Conservation (phyloP, 192 early-diverging fungal genomes). For the Phlyctochytrium bullatum region DNA sequence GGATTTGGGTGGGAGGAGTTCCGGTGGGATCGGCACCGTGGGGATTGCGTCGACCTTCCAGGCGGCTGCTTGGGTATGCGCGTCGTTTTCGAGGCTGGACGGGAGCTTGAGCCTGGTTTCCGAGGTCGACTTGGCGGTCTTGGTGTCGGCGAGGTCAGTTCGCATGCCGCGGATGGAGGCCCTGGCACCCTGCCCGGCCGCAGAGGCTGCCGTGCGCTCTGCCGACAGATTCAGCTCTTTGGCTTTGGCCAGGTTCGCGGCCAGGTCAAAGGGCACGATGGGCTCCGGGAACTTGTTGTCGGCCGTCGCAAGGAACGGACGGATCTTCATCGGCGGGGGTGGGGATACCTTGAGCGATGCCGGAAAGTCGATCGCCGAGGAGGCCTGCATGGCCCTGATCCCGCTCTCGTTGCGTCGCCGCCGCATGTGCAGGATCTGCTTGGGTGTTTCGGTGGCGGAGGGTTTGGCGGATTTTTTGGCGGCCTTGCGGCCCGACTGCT, state of each 20-base stretch:
- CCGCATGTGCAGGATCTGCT: neutral
- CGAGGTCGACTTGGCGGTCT: neutral
- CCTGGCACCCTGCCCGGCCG: neutral
- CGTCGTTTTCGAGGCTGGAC: too few relatives aligned
- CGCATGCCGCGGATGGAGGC: neutral
- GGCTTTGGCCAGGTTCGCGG: neutral
- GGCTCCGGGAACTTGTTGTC: neutral
- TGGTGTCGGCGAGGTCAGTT: neutral
- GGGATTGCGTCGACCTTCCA: neutral
- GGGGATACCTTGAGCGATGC: neutral
- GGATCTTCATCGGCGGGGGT: neutral
- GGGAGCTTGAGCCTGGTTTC: constrained; percentile 1
- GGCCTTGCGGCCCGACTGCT: neutral
- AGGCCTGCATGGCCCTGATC: neutral
- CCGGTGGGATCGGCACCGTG: neutral
- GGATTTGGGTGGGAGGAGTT: neutral
- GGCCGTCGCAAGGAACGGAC: neutral
- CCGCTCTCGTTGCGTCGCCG: neutral
- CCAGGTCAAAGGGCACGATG: neutral
- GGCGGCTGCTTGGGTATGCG: too few relatives aligned
- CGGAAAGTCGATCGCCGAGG: neutral
- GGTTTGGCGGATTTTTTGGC: neutral
- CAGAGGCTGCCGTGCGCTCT: neutral
- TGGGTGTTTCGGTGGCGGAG: neutral
- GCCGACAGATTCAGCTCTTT: neutral